Conservation (phyloP, 805 yeast species). For the Naumovozyma baii region DNA sequence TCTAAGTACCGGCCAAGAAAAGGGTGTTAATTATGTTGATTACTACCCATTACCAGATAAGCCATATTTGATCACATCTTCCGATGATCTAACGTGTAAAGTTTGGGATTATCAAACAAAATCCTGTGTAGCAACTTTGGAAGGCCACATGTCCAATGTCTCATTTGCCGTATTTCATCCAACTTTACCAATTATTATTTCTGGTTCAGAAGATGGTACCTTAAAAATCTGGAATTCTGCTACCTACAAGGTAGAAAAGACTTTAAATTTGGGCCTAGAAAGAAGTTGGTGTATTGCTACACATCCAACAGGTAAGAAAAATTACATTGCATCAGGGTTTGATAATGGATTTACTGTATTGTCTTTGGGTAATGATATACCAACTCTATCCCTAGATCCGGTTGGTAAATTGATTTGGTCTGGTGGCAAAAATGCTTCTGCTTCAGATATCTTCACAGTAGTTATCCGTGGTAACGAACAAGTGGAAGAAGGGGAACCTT, state of each 20-base stretch:
- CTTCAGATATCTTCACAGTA: conserved; percentile 68
- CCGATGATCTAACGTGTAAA: conserved; percentile 82
- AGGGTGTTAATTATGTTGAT: conserved; percentile 93
- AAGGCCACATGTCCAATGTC: conserved; percentile 89
- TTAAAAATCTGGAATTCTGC: conserved; percentile 90
- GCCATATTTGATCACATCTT: conserved; percentile 85
- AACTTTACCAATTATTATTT: conserved; percentile 85
- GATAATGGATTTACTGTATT: conserved; percentile 89
- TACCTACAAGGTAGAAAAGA: conserved; percentile 87
- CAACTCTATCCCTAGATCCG: conserved; percentile 85
- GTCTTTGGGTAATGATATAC: conserved; percentile 88
- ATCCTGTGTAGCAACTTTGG: conserved; percentile 85
- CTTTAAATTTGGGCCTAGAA: conserved; percentile 83
- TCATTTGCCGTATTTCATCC: conserved; percentile 97
- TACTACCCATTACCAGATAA: conserved; percentile 96
- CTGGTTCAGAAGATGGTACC: conserved; percentile 96
- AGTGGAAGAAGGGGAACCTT: conserved; percentile 68
- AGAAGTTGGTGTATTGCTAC: conserved; percentile 93
- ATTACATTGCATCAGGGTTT: conserved; percentile 82
- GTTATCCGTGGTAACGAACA: conserved; percentile 64
- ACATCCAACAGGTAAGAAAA: conserved; percentile 53
- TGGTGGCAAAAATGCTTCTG: conserved; percentile 51
- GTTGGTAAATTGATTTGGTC: conserved; percentile 88
- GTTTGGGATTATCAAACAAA: conserved; percentile 97
- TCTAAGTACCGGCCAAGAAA: conserved; percentile 77